Base-by-base conservation (phyloP, 2,329 filamentous ascomycete species). In the Penicillium sp. region DNA sequence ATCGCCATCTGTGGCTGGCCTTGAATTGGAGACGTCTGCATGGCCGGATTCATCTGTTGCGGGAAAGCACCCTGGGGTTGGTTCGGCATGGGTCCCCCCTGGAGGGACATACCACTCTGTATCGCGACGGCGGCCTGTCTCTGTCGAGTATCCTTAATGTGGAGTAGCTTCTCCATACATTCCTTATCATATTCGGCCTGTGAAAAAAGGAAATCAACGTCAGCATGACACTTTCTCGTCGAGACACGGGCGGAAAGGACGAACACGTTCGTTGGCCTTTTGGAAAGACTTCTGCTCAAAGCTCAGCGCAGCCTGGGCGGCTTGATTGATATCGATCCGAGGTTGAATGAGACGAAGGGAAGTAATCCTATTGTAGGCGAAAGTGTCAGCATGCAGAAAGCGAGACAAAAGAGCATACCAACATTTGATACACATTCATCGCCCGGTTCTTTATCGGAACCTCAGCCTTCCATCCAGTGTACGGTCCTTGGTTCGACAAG, bases 11-110 rank as follows among this genome's bases (percentile, higher is more conserved):
- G 68, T 39, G 68, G 67, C 41, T 76, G 74, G 38, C 65, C 69
- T 21, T 69, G 59, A 41, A 82, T 76, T 0, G 78, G 74, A 2
- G 79, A 80, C 4, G 74, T 64, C 57, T 81, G 80, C 72, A 81
- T 76, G 23, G 70, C 77, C 49, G 75, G 76, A 49, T 76, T 77
- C 56, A 81, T 72, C 52, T 80, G 78, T 18, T 76, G 73, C 12
- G 77, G 73, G 53, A 81, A 80, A 33, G 76, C 73, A 48, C 76
- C 75, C 38, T 67, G 64, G 21, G 72, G 68, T 56, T 74, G 73
- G 54, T 74, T 75, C 53, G 72, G 71, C 45, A 65, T 67, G 10
- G 62, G 64, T 5, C 62, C 66, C 13, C 63, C 64, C 53, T 73
- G 71, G 45, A 67, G 65, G 52, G 72, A 71, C 65, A 75, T 72